These are phyloP conservation scores for Fraxinus floribunda DNA, from an alignment of 305 asterid species.

Conservation along the genomic window DNA sequence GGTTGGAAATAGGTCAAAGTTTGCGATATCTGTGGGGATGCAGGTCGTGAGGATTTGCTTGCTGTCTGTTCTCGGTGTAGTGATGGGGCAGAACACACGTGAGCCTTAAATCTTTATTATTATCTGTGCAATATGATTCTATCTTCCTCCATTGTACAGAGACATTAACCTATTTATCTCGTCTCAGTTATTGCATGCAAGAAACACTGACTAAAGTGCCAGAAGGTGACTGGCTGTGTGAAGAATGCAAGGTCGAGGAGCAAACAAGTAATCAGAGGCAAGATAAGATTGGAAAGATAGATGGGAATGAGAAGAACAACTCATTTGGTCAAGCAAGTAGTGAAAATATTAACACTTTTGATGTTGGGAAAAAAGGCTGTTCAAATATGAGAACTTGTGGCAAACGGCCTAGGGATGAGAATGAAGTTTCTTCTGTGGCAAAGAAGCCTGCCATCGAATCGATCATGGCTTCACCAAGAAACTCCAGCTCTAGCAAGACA, in stretches of 20 bases:
- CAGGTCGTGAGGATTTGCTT: conserved; percentile 91
- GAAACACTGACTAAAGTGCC: conserved; percentile 71
- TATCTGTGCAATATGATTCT: background rate
- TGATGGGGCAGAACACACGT: conserved; percentile 99
- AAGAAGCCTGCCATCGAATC: conserved; percentile 67
- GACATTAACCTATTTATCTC: conserved; percentile 20
- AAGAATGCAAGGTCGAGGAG: conserved; percentile 66
- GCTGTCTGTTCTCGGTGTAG: conserved; percentile 77
- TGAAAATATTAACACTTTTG: conserved; percentile 41
- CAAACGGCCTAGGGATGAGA: conserved; percentile 69
- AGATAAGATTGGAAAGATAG: conserved; percentile 42
- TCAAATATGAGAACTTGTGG: conserved; percentile 37
- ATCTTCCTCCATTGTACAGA: conserved; percentile 14
- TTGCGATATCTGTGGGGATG: conserved; percentile 95
- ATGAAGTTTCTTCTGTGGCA: conserved; percentile 61
- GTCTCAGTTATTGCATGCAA: conserved; percentile 86
- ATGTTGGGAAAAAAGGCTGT: conserved; percentile 40
- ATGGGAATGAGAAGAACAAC: conserved; percentile 52
- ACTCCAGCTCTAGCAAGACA: conserved; percentile 37
- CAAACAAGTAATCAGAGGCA: conserved; percentile 43
- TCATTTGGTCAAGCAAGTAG: conserved; percentile 55
- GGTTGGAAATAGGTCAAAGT: conserved; percentile 71
- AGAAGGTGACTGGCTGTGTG: conserved; percentile 88
- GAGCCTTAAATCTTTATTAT: conserved; percentile 33
- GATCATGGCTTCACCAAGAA: conserved; percentile 48